Base-by-base conservation (phyloP, 495 filamentous ascomycete genomes). In the Neurospora pannonica region DNA sequence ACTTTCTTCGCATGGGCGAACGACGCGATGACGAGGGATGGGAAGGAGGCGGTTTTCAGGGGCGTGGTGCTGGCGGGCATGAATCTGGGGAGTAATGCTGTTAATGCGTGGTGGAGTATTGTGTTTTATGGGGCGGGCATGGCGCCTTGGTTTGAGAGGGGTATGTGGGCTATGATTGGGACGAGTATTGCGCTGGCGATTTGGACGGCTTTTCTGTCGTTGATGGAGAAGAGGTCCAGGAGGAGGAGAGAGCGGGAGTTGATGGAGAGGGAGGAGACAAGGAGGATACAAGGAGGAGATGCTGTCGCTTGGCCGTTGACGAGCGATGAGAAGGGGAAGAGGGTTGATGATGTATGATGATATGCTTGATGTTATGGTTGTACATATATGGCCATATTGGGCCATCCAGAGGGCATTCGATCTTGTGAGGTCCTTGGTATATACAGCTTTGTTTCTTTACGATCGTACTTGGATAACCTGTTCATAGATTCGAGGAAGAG, bases 91-190 rank as follows among this genome's bases (percentile, higher is more conserved):
- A 87, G 82, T 71, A 88, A 87, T 79, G 87, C 87, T 8, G 80
- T 90, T 0, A 88, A 90, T 77, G 87, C 87, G 5, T 90, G 87
- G 87, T 92, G 90, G 90, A 87, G 84, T 69, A 86, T 92, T 36
- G 71, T 92, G 19, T 91, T 92, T 78, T 92, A 91, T 74, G 86
- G 85, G 2, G 88, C 88, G 6, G 79, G 83, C 36, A 83, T 86
- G 78, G 90, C 89, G 60, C 89, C 89, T 17, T 84, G 84, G 77
- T 91, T 91, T 74, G 70, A 86, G 83, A 79, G 79, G 71, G 87
- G 88, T 4, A 89, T 89, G 87, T 89, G 86, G 82, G 86, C 88
- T 48, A 89, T 90, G 87, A 87, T 89, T 70, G 85, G 80, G 6
- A 84, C 82, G 19, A 88, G 85, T 39, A 83, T 88, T 74, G 85